Evolutionary conservation across 2,329 filamentous ascomycete genomes (phyloP).

Genomic region (Apiospora malaysiana): DNA sequence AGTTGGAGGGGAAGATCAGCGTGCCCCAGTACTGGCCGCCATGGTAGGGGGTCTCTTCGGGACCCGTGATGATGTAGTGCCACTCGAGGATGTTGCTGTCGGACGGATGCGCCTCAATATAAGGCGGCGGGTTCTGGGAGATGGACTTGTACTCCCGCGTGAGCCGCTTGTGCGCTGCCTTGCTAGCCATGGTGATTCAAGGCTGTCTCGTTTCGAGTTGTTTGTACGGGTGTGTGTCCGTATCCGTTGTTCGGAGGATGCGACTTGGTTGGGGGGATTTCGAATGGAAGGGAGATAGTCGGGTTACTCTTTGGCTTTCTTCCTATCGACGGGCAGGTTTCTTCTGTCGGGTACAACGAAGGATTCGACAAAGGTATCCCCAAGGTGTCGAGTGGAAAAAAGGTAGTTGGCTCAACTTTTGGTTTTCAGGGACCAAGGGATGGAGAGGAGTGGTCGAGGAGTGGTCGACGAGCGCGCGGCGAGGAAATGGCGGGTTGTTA

Average conservation of each 20-base stretch:
- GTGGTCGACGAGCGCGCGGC: neutral
- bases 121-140: conserved; percentile 80
- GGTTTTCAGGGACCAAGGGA: neutral
- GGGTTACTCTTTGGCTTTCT: neutral
- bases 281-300: neutral
- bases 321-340: no score
- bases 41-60: conserved; percentile 91
- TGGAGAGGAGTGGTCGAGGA: no score
- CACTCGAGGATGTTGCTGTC: conserved; percentile 94
- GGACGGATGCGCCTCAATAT: conserved; percentile 87
- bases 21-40: conserved; percentile 98
- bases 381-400: neutral
- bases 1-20: conserved; percentile 92
- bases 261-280: neutral
- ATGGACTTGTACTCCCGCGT: conserved; percentile 69
- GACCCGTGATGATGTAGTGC: conserved; percentile 96
- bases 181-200: conserved; percentile 65
- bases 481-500: neutral
- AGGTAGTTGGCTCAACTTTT: neutral
- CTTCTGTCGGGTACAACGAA: no score
- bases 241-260: neutral
- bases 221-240: neutral
- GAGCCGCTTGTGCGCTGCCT: conserved; percentile 75
- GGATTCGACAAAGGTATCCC: no score
- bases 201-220: neutral